These are phyloP conservation scores for Citropsis articulata DNA, from an alignment of 345 rosid species.

Conservation along the genomic window DNA sequence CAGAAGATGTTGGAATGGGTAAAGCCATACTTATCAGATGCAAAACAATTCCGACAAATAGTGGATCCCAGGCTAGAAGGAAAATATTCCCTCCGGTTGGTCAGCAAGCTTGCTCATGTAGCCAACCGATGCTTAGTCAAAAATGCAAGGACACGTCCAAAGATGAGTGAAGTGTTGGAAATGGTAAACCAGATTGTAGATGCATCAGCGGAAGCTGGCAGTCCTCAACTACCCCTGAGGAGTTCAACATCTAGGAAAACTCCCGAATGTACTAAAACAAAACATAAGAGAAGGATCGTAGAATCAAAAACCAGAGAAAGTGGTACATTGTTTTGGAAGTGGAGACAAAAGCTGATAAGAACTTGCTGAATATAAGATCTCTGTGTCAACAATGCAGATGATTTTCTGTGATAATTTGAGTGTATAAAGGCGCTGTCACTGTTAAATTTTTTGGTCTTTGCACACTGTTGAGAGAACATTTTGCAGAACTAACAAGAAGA, in stretches of 20 bases:
- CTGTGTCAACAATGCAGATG: neutral
- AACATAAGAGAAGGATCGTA: slow-evolving; percentile 31
- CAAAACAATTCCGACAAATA: slow-evolving; percentile 50
- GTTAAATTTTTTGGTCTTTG: neutral
- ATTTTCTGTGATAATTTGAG: neutral
- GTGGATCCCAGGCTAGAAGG: slow-evolving; percentile 73
- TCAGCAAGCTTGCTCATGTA: slow-evolving; percentile 54
- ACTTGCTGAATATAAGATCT: slow-evolving; percentile 32
- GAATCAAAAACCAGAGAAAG: slow-evolving; percentile 40
- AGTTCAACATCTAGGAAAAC: slow-evolving; percentile 21
- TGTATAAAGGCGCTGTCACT: neutral
- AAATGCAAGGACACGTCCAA: slow-evolving; percentile 75
- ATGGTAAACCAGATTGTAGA: slow-evolving; percentile 54
- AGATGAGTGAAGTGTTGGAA: slow-evolving; percentile 88
- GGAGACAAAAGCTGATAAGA: slow-evolving; percentile 46
- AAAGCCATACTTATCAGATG: slow-evolving; percentile 63
- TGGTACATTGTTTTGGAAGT: slow-evolving; percentile 39
- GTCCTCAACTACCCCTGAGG: slow-evolving; percentile 40
- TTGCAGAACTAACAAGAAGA: neutral
- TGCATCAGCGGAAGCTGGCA: slow-evolving; percentile 32
- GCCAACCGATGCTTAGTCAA: slow-evolving; percentile 76
- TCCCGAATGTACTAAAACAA: slow-evolving; percentile 21
- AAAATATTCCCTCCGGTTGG: slow-evolving; percentile 44
- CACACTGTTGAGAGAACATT: neutral
- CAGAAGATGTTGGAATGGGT: slow-evolving; percentile 90